Evolutionary conservation across 2,329 filamentous ascomycete species (phyloP).

Genomic region (Calonectria pseudoturangicola): DNA sequence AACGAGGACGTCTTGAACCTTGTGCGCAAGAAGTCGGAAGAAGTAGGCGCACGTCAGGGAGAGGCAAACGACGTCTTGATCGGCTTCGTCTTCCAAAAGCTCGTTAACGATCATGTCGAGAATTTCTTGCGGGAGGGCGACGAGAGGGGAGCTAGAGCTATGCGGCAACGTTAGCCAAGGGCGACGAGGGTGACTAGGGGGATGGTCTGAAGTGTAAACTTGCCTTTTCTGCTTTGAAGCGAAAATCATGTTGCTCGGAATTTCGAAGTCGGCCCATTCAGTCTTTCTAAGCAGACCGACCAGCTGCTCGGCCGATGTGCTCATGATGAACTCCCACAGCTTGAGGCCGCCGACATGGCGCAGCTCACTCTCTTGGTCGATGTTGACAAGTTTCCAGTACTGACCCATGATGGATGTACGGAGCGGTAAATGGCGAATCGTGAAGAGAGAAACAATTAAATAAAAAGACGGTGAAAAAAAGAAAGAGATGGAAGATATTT

Average conservation of each 20-base stretch:
- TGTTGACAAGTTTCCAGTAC: slow-evolving; percentile 36
- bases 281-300: slow-evolving; percentile 20
- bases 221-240: slow-evolving; percentile 34
- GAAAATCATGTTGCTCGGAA: neutral
- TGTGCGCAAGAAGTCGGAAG: slow-evolving; percentile 28
- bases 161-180: neutral
- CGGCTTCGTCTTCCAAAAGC: neutral
- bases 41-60: slow-evolving; percentile 36
- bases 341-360: slow-evolving; percentile 1
- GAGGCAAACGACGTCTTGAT: slow-evolving; percentile 27
- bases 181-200: neutral
- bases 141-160: slow-evolving; percentile 2
- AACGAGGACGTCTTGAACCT: slow-evolving; percentile 18
- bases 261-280: slow-evolving; percentile 25
- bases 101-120: slow-evolving; percentile 22
- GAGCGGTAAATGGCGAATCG: neutral
- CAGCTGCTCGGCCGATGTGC: slow-evolving; percentile 20
- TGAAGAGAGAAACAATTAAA: too few species aligned
- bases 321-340: neutral
- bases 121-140: slow-evolving; percentile 33
- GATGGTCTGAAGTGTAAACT: too few species aligned
- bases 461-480: neutral
- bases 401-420: slow-evolving; percentile 18
- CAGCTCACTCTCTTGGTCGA: slow-evolving; percentile 29
- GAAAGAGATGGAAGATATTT: neutral